Percentiles rank a stretch among this genome's conserved stretches.
Conservation (phyloP, 2,329 filamentous ascomycete species). For the Clonostachys sp. region DNA sequence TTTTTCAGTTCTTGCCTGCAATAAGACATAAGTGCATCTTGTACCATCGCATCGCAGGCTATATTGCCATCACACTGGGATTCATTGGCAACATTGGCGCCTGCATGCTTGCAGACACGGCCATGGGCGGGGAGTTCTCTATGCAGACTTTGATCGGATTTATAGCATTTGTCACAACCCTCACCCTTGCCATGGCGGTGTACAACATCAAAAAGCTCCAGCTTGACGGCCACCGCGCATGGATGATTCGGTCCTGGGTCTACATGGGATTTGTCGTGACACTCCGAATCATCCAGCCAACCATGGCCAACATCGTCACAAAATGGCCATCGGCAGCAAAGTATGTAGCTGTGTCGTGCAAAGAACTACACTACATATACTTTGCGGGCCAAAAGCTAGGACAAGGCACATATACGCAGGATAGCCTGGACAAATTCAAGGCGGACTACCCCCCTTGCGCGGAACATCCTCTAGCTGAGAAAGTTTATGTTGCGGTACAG, state of each 20-base stretch:
- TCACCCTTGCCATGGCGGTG: conserved; percentile 36
- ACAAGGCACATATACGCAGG: background rate
- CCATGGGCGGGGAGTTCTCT: conserved; percentile 45
- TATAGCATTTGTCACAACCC: conserved; percentile 32
- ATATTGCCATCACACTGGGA: conserved; percentile 40
- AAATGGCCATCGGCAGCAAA: background rate
- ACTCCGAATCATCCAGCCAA: conserved; percentile 1
- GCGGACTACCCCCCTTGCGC: background rate
- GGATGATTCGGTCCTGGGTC: conserved; percentile 51
- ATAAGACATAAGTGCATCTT: conserved; percentile 37
- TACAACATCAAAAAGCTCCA: conserved; percentile 52
- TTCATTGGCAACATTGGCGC: conserved; percentile 37
- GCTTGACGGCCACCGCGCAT: conserved; percentile 55
- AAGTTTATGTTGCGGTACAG: background rate
- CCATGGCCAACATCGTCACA: background rate
- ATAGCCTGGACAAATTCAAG: background rate
- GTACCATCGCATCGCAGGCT: conserved; percentile 55
- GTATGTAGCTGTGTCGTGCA: background rate
- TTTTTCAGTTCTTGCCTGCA: conserved; percentile 38
- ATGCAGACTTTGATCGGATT: conserved; percentile 34
- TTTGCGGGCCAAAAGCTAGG: background rate
- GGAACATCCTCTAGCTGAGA: background rate
- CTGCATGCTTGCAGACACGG: conserved; percentile 40
- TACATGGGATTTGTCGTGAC: conserved; percentile 21
- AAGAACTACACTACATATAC: conserved; percentile 1